Conservation (phyloP, 2,329 filamentous ascomycete genomes). For the Neocucurbitaria cava region DNA sequence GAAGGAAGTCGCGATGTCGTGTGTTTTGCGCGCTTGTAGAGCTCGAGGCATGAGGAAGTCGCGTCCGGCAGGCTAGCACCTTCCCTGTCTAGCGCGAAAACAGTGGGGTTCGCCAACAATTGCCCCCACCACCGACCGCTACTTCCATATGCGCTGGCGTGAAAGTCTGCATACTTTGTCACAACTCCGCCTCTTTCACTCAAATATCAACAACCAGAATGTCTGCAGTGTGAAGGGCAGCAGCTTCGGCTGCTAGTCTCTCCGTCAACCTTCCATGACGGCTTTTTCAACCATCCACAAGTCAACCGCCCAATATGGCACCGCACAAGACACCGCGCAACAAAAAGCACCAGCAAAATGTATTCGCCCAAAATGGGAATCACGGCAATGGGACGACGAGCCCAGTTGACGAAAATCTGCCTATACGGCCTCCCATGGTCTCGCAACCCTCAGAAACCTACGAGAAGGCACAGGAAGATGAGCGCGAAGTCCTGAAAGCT, state of each 20-base stretch:
- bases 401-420: conserved; percentile 36
- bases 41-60: conserved; percentile 22
- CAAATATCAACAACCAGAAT: conserved; percentile 28
- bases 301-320: conserved; percentile 54
- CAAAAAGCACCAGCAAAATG: conserved; percentile 44
- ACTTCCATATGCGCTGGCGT: conserved; percentile 32
- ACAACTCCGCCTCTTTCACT: conserved; percentile 20
- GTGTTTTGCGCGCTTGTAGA: conserved; percentile 18
- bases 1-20: conserved; percentile 11
- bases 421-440: conserved; percentile 39
- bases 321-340: conserved; percentile 55
- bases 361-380: conserved; percentile 37
- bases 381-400: conserved; percentile 28
- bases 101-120: conserved; percentile 31
- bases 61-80: conserved; percentile 25
- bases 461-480: conserved; percentile 84
- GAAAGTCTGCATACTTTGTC: conserved; percentile 28
- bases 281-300: conserved; percentile 42
- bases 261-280: conserved; percentile 42
- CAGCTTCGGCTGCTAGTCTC: conserved; percentile 57
- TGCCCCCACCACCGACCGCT: conserved; percentile 29
- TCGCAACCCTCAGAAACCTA: conserved; percentile 66
- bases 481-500: conserved; percentile 82
- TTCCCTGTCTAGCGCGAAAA: conserved; percentile 19
- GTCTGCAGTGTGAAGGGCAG: conserved; percentile 53